A percentile compares a stretch with the other conserved stretches of the same genome.
Evolutionary conservation across 176 grass and related monocot genomes (phyloP).

Genomic region (Metroxylon sagu): DNA sequence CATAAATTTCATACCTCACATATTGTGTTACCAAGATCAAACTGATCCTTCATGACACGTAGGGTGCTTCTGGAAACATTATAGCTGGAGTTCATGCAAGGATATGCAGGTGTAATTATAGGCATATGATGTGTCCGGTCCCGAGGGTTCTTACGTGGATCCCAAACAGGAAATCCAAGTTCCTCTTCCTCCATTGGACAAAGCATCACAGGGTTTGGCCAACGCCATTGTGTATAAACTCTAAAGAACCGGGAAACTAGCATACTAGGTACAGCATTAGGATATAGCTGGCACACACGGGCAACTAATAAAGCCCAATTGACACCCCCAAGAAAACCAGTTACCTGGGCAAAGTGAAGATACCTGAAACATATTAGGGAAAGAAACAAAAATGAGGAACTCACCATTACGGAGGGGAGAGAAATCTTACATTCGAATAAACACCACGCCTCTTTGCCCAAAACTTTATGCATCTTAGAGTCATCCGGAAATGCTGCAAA

Average conservation of each 20-base stretch:
- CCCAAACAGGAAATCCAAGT: slow-evolving; percentile 37
- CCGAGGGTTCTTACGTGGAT: slow-evolving; percentile 82
- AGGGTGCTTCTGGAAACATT: slow-evolving; percentile 93
- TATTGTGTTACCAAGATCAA: slow-evolving; percentile 69
- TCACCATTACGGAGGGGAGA: neutral
- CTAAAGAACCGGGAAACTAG: slow-evolving; percentile 87
- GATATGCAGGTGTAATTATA: slow-evolving; percentile 94
- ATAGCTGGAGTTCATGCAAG: slow-evolving; percentile 98
- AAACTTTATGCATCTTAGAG: slow-evolving; percentile 82
- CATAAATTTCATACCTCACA: slow-evolving; percentile 48
- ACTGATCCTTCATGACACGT: slow-evolving; percentile 86
- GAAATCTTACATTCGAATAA: slow-evolving; percentile 68
- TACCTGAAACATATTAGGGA: neutral
- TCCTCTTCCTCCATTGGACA: slow-evolving; percentile 73
- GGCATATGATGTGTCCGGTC: slow-evolving; percentile 89
- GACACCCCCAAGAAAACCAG: slow-evolving; percentile 95
- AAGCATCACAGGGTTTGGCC: slow-evolving; percentile 7
- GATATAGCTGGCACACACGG: slow-evolving; percentile 86
- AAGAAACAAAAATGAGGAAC: neutral
- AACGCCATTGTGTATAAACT: slow-evolving; percentile 48
- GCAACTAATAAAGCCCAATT: slow-evolving; percentile 92
- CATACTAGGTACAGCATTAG: slow-evolving; percentile 91
- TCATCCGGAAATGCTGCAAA: slow-evolving; percentile 69
- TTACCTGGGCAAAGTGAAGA: slow-evolving; percentile 47
- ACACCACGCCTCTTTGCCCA: slow-evolving; percentile 94